These are phyloP conservation scores for Aspergillus texensis DNA, from an alignment of 2,329 filamentous ascomycete genomes.

Conservation along the genomic window DNA sequence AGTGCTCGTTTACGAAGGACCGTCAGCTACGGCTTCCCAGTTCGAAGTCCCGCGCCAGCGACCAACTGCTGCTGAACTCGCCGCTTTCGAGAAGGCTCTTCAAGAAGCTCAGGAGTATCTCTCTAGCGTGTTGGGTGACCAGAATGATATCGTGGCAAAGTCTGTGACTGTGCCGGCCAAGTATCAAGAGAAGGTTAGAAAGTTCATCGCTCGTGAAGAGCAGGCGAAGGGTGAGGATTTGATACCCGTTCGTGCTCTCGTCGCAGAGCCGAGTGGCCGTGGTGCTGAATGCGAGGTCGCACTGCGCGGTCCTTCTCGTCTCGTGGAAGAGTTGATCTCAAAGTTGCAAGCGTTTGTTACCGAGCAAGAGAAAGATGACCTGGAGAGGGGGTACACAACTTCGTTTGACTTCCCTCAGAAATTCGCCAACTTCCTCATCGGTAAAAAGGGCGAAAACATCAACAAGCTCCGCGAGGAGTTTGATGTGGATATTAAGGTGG, in stretches of 20 bases:
- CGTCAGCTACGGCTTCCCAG: conserved; percentile 44
- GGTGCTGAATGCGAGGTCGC: conserved; percentile 56
- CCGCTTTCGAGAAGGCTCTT: conserved; percentile 60
- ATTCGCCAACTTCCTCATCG: conserved; percentile 82
- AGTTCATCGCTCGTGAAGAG: conserved; percentile 62
- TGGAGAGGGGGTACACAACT: conserved; percentile 84
- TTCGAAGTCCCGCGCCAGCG: conserved; percentile 60
- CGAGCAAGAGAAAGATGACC: conserved; percentile 88
- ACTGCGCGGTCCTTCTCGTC: conserved; percentile 74
- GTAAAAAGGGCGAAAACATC: conserved; percentile 68
- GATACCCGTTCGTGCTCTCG: conserved; percentile 60
- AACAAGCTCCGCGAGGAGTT: conserved; percentile 70
- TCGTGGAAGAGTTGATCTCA: conserved; percentile 69
- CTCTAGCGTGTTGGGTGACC: conserved; percentile 54
- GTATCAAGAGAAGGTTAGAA: conserved; percentile 66
- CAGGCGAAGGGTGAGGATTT: conserved; percentile 50
- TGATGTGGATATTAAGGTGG: conserved; percentile 80
- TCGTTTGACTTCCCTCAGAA: conserved; percentile 94
- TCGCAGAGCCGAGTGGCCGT: conserved; percentile 42
- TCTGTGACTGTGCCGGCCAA: conserved; percentile 59
- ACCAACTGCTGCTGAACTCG: conserved; percentile 57
- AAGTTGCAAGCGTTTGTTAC: conserved; percentile 80
- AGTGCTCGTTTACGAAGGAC: conserved; percentile 55
- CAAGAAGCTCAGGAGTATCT: conserved; percentile 62
- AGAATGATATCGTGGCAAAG: conserved; percentile 57